Percentiles rank a stretch among this genome's conserved stretches.
Evolutionary conservation across 2,329 filamentous ascomycete species (phyloP).

Genomic region (Dactylonectria estremocensis): DNA sequence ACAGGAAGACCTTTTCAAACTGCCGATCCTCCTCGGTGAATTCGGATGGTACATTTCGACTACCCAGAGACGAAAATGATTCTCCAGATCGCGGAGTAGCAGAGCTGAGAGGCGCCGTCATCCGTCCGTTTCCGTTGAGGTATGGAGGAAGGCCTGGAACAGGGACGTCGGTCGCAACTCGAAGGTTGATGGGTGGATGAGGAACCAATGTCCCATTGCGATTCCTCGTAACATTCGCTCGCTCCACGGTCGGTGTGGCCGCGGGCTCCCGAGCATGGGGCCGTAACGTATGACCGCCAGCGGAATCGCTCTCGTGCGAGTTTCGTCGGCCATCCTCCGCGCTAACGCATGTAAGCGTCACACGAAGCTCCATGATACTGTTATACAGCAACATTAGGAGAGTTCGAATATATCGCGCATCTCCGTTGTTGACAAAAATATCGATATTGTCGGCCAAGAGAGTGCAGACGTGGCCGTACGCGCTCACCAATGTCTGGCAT

Average conservation of each 20-base stretch:
- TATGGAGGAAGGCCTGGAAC: constrained; percentile 58
- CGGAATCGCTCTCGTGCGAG: constrained; percentile 35
- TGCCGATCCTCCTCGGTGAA: constrained; percentile 82
- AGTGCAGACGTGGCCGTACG: constrained; percentile 76
- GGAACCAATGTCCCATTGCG: constrained; percentile 60
- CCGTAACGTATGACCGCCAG: constrained; percentile 64
- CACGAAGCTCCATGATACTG: constrained; percentile 77
- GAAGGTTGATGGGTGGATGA: constrained; percentile 68
- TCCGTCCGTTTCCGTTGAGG: constrained; percentile 63
- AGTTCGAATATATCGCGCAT: constrained; percentile 77
- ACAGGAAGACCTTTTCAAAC: constrained; percentile 87
- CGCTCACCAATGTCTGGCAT: constrained; percentile 74
- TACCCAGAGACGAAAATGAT: constrained; percentile 76
- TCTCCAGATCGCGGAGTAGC: constrained; percentile 88
- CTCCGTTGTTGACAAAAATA: constrained; percentile 75
- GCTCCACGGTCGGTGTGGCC: constrained; percentile 67
- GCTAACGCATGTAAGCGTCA: constrained; percentile 61
- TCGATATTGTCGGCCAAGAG: constrained; percentile 74
- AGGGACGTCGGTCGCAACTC: constrained; percentile 70
- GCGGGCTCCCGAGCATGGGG: constrained; percentile 68
- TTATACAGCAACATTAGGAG: constrained; percentile 76
- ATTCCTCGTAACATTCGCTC: constrained; percentile 54
- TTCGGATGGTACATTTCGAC: constrained; percentile 67
- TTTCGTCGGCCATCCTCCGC: constrained; percentile 44
- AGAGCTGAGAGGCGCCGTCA: constrained; percentile 66